These are phyloP conservation scores for Lablab purpureus DNA, from an alignment of 306 rosid genomes.

Conservation along the genomic window DNA sequence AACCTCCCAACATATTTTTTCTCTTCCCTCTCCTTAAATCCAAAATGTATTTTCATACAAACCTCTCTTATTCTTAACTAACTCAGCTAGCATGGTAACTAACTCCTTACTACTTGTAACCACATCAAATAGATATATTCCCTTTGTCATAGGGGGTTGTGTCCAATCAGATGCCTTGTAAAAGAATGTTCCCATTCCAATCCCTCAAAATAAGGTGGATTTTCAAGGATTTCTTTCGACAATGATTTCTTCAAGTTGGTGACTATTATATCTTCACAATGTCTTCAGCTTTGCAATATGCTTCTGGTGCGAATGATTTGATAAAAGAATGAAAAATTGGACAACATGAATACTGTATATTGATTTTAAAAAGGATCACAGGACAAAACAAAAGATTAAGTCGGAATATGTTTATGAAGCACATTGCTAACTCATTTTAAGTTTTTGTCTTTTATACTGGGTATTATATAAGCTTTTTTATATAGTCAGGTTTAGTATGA, in stretches of 20 bases:
- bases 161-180: too few relatives aligned
- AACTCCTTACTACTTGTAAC: too few relatives aligned
- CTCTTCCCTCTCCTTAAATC: too few relatives aligned
- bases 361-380: neutral
- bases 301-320: neutral
- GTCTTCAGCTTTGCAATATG: neutral
- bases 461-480: neutral
- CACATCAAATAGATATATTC: too few relatives aligned
- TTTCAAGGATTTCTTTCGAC: neutral
- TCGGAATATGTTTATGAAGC: neutral
- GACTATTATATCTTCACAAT: neutral
- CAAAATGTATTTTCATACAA: too few relatives aligned
- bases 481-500: neutral
- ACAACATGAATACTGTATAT: neutral
- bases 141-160: too few relatives aligned
- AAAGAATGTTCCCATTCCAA: neutral
- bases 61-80: too few relatives aligned
- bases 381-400: neutral
- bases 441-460: neutral
- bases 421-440: neutral
- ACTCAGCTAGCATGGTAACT: too few relatives aligned
- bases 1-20: too few relatives aligned
- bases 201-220: neutral
- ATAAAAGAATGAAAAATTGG: neutral
- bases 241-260: neutral